Base-by-base conservation (phyloP, 2,329 filamentous ascomycete genomes). In the Pyrenophora graminea region DNA sequence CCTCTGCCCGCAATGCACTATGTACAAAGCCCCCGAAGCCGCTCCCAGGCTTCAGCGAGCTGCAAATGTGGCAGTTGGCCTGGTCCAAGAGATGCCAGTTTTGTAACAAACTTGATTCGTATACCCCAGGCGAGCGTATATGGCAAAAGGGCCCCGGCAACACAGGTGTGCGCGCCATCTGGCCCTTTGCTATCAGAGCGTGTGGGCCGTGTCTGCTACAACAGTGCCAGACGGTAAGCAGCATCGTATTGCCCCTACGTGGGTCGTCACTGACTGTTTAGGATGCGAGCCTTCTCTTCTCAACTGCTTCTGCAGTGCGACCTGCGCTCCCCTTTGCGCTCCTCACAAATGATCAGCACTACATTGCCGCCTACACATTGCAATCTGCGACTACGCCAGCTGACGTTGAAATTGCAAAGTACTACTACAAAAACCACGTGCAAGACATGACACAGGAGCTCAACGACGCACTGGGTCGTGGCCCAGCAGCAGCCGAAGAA, bases 1-100 rank as follows among this genome's bases (percentile, higher is more conserved):
- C 82, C 67, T 76, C 79, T 59, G 88, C 89, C 62, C 83, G 89
- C 66, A 85, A 85, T 62, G 74, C 77, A 17, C 86, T 84, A 69
- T 83, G 83, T 75, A 84, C 84, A 21, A 81, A 81, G 59, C 84
- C 91, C 77, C 90, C 90, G 39, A 79, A 80, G 48, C 89, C 89
- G 23, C 77, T 93, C 42, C 75, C 77, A 45, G 81, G 79, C 51
- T 82, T 81, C 67, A 82, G 83, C 36, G 90, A 94, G 71, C 76
- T 89, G 58, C 82, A 87, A 36, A 92, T 92, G 88, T 91, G 90
- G 83, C 83, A 82, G 64, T 76, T 94, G 43, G 79, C 85, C 31
- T 85, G 84, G 70, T 81, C 83, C 40, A 76, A 67, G 25, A 73
- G 68, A 47, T 95, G 90, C 70, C 85, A 92, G 65, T 84, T 86